Evolutionary conservation across 2,329 filamentous ascomycete species (phyloP), one percentile per base, ranked within the genome.

Genomic region (Colletotrichum navitas): DNA sequence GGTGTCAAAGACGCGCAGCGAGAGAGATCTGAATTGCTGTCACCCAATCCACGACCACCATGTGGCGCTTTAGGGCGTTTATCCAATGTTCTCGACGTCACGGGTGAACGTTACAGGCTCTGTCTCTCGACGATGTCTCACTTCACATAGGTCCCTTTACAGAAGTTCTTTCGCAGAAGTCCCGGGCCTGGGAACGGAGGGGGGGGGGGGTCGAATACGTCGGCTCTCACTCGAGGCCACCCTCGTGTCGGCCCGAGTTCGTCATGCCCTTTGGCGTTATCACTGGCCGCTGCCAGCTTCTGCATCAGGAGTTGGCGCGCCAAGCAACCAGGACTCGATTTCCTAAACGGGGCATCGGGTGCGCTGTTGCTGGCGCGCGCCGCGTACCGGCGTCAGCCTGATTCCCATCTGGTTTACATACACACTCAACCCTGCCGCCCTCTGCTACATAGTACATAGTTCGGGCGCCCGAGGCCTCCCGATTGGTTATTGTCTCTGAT

Each of bases 391-490:
- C 16, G 12, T 16, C 8, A n/a, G n/a, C n/a, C n/a, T n/a, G n/a
- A n/a, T n/a, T n/a, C n/a, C n/a, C n/a, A n/a, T n/a, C n/a, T n/a
- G n/a, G n/a, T n/a, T n/a, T n/a, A n/a, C n/a, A n/a, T n/a, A n/a
- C n/a, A n/a, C n/a, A n/a, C 36, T 14, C 12, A 5, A 29, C 47
- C 24, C 24, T 29, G 24, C 14, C 12, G 41, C 43, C n/a, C 7
- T n/a, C n/a, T n/a, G n/a, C n/a, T n/a, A n/a, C n/a, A n/a, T n/a
- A n/a, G 49, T 43, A 47, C 45, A 58, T 39, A 49, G 58, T 67
- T 71, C 68, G 68, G 64, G 68, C 43, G 64, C 45, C 34, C 51
- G 68, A 12, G 43, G 58, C 34, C 58, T 58, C 36, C 64, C 64
- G 49, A 71, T 68, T 68, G 64, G 68, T 43, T 12, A 45, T 24